phyloP scores from a whole-genome alignment of 306 rosid genomes.

The Cucurbita maxima region DNA sequence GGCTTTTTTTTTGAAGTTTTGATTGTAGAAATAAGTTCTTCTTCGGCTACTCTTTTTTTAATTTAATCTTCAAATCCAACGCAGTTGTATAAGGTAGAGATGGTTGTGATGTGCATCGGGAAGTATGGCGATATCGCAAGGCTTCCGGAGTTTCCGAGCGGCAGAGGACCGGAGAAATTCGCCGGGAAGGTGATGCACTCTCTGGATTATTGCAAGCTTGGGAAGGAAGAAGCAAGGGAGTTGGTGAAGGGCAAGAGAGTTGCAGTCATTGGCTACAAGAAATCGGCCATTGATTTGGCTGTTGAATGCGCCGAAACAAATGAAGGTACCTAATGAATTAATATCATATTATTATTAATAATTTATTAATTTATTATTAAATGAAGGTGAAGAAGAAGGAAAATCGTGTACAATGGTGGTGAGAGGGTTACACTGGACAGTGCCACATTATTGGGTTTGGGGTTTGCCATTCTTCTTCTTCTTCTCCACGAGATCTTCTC shows the following conservation, averaged over 20 bases:
- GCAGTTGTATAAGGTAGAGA: conserved; percentile 45
- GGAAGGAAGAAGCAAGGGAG: conserved; percentile 20
- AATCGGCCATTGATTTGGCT: conserved; percentile 46
- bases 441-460: conserved; percentile 57
- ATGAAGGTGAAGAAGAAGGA: conserved; percentile 6
- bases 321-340: conserved; percentile 16
- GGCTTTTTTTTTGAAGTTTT: no score
- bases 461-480: conserved; percentile 58
- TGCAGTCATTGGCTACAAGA: conserved; percentile 43
- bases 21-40: no score
- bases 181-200: conserved; percentile 42
- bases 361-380: no score
- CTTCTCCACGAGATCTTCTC: conserved; percentile 52
- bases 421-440: conserved; percentile 44
- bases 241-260: conserved; percentile 38
- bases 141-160: conserved; percentile 18
- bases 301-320: conserved; percentile 44
- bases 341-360: not conserved
- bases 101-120: conserved; percentile 45
- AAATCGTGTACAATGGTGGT: conserved; percentile 53
- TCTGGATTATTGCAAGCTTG: conserved; percentile 37
- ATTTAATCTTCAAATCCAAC: no score
- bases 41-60: no score
- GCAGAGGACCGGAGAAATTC: conserved; percentile 30
- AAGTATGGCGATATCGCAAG: conserved; percentile 42